Evolutionary conservation across 768 basidiomycete genomes (phyloP), one percentile per base, ranked within the genome.

Genomic region (Mycena crocata): DNA sequence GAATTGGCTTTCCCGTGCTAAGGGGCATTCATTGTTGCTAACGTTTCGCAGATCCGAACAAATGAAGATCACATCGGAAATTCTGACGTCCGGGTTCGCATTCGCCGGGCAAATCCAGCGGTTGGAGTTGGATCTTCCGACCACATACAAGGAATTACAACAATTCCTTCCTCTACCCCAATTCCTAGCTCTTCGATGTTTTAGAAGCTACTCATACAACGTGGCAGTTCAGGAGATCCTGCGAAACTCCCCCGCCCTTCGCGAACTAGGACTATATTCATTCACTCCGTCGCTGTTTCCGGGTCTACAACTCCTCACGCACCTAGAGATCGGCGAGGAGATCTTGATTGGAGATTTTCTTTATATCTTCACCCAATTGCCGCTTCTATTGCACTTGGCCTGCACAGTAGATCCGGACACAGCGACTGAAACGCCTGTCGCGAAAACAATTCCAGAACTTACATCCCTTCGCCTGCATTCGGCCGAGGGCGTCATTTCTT

Each of bases 131-230:
- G 52, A 55, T 13, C 17, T 56, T 14, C 5, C 12, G 12, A 10
- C 32, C 13, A 12, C 21, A 15, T 46, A n/a, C n/a, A n/a, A n/a
- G n/a, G n/a, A 57, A 37, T 57, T 64, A 21, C 10, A 8, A 15
- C 5, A 24, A 26, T 9, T 50, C 10, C 52, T 23, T 9, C 34
- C 44, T 2, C 23, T 55, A 17, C 32, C 32, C 19, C 8, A 10
- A 7, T 63, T 63, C 44, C 62, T 52, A 7, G 21, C 30, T 15
- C 62, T 63, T 17, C 62, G 32, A 30, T 39, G 50, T 12, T 28
- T 64, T n/a, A 28, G 45, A 14, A 56, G 32, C 26, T 26, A 57
- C 42, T 49, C 30, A 3, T 39, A 28, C 3, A n/a, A 54, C 2
- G 13, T 14, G 7, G n/a, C n/a, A 51, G 54, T 1, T 14, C 35